Conservation (phyloP, 768 basidiomycete species). For the Agrocybe praecox region DNA sequence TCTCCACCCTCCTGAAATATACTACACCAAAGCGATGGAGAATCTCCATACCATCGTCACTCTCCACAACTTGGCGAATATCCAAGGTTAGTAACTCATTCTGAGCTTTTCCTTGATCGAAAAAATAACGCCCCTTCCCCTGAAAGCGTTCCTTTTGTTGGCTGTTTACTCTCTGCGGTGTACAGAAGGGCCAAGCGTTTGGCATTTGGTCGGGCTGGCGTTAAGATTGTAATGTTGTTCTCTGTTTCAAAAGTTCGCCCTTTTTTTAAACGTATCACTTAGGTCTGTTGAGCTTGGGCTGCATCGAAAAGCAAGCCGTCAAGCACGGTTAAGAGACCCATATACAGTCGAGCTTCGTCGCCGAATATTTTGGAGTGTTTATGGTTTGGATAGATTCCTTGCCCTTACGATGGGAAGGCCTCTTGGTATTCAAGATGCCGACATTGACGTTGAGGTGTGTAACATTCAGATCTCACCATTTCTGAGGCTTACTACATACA, state of each 20-base stretch:
- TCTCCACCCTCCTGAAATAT: constrained; percentile 25
- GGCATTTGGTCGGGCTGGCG: constrained; percentile 6
- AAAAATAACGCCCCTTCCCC: not conserved
- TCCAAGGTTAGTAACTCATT: not conserved
- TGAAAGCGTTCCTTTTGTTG: constrained; percentile 3
- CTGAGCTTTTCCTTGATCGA: not conserved
- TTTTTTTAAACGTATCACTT: too few species aligned
- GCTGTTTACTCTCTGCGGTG: constrained; percentile 4
- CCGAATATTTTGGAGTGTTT: constrained; percentile 9
- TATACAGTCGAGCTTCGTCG: constrained; percentile 9
- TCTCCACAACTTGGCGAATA: constrained; percentile 6
- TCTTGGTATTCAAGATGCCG: constrained; percentile 8
- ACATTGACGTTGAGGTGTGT: constrained; percentile 9
- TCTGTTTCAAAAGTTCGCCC: too few species aligned
- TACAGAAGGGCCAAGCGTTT: constrained; percentile 10
- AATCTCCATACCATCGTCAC: constrained; percentile 8
- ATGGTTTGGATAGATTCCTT: constrained; percentile 9
- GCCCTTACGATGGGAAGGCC: constrained; percentile 9
- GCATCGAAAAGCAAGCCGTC: constrained; percentile 5
- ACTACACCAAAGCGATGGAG: constrained; percentile 12
- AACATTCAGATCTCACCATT: not conserved
- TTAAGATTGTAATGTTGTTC: constrained; percentile 3
- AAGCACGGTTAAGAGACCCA: constrained; percentile 5
- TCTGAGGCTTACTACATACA: not conserved
- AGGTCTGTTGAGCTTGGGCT: constrained; percentile 8